Conservation (phyloP, 345 rosid species). For the Xanthoceras sorbifolium region DNA sequence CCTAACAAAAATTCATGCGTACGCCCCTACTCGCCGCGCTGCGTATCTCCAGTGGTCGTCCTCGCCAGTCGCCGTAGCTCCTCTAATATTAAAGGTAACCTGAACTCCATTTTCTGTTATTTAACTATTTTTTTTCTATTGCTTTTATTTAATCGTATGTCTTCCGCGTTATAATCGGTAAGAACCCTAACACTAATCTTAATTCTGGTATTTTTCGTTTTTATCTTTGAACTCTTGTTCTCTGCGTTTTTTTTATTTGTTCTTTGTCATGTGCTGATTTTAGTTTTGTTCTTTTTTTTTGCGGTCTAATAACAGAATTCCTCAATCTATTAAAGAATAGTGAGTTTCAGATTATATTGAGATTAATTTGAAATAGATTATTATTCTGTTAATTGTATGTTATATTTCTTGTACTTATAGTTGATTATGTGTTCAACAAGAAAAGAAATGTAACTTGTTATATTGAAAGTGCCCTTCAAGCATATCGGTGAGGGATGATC, state of each 20-base stretch:
- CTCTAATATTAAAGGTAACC: too few species aligned
- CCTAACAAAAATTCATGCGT: too few species aligned
- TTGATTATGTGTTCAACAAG: neutral
- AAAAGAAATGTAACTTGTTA: neutral
- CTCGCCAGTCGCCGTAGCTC: too few species aligned
- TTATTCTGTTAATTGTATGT: neutral
- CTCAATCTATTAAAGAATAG: neutral
- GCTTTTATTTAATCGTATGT: too few species aligned
- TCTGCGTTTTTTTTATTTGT: too few species aligned
- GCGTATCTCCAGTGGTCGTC: too few species aligned
- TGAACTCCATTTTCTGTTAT: too few species aligned
- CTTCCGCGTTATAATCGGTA: constrained; percentile 13
- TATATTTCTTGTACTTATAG: neutral
- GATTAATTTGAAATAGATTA: neutral
- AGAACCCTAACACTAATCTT: neutral
- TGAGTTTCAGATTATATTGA: neutral
- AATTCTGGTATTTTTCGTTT: neutral
- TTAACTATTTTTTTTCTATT: too few species aligned
- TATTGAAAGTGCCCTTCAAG: neutral
- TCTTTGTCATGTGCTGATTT: neutral
- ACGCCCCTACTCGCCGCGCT: too few species aligned
- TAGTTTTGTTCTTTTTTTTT: neutral
- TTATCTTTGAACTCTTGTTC: neutral
- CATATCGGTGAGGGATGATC: neutral
- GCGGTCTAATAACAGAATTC: neutral